A percentile compares a stretch with the other conserved stretches of the same genome.
Conservation (phyloP, 306 rosid genomes). For the Quercus dentata region DNA sequence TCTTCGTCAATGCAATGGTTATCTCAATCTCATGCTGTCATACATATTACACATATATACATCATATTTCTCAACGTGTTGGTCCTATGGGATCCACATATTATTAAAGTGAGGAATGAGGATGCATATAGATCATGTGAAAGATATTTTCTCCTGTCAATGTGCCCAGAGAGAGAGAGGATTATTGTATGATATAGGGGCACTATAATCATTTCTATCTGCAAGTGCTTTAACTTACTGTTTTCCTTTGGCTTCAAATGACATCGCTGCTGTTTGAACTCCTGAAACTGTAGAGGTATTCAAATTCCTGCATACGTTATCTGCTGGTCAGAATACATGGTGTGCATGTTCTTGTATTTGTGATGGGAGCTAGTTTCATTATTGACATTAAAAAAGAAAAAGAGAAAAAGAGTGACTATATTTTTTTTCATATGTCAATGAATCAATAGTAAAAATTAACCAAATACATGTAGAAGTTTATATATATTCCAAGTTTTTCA, state of each 20-base stretch:
- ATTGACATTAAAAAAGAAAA: background rate
- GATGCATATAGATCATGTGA: no score
- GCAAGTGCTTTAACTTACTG: conserved; percentile 36
- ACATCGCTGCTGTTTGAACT: conserved; percentile 25
- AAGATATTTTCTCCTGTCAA: no score
- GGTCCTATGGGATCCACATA: background rate
- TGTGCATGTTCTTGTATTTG: background rate
- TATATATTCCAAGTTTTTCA: background rate
- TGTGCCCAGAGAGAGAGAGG: background rate
- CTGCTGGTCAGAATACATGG: background rate
- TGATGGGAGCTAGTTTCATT: no score
- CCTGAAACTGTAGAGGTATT: conserved; percentile 45
- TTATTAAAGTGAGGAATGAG: no score
- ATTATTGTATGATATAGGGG: background rate
- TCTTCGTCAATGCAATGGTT: no score
- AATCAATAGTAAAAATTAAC: background rate
- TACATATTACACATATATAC: no score
- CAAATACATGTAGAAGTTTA: background rate
- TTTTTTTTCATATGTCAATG: no score
- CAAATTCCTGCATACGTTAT: conserved; percentile 35
- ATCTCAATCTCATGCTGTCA: no score
- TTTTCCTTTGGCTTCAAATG: conserved; percentile 28
- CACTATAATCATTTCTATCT: background rate
- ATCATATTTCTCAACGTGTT: no score
- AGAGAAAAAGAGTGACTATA: background rate